Evolutionary conservation across 2,329 filamentous ascomycete species (phyloP), one percentile per base, ranked within the genome.

Genomic region (Stenocarpella maydis): DNA sequence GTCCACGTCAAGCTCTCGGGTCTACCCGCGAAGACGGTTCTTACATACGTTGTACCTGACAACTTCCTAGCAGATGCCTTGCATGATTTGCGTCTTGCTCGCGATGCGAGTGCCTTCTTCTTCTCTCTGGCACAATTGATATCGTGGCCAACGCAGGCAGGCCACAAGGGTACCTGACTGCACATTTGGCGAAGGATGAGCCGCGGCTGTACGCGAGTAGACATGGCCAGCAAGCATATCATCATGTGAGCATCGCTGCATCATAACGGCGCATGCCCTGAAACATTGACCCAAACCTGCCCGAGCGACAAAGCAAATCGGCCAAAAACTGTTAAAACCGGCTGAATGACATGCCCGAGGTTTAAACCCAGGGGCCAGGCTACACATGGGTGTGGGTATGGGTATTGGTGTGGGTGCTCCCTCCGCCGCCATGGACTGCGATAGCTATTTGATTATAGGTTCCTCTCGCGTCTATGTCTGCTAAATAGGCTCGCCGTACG

Each of bases 1-100:
- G 58, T 61, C 45, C 58, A 49, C 41, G 52, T 67, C 52, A 67
- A 43, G 55, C 39, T 26, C 41, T 58, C 65, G 65, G 65, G 45
- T 67, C 53, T 49, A 58, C 52, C 65, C 65, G 64, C 24, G 17
- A 50, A 66, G 14, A 26, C 43, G 53, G 52, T 28, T 58, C 52
- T 58, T 50, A 67, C 65, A 67, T 58, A 58, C 54, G 52, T 67
- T n/a, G n/a, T 58, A 50, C n/a, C 19, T 34, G 19, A 37, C 14
- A 49, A n/a, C 43, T 28, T 63, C 15, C 43, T 37, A n/a, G n/a
- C n/a, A 49, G 8, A 17, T 21, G 10, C 14, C 39, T 6, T 24
- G 58, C 28, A 9, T 26, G 21, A 24, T 49, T 34, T 41, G 26
- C n/a, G 28, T 37, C 58, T 24, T 37, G 15, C 7, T 63, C 28